phyloP scores from a whole-genome alignment of 2,329 filamentous ascomycete genomes.

The Alternaria burnsii region DNA sequence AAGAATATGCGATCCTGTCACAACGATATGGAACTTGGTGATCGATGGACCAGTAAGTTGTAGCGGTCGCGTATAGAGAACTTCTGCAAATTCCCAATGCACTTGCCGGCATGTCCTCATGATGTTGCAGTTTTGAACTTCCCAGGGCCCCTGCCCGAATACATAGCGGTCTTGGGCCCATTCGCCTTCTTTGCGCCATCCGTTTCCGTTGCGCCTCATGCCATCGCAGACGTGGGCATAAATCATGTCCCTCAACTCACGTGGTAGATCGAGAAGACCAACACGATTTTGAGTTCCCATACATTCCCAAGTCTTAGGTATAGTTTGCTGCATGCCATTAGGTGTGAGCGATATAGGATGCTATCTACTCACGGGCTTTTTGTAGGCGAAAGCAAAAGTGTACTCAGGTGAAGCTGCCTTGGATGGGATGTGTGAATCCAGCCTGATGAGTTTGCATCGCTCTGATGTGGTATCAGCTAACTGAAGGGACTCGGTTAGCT shows the following conservation, averaged over 20 bases:
- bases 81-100: background rate
- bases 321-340: background rate
- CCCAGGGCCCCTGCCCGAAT: background rate
- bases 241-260: background rate
- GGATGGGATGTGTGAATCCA: background rate
- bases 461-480: background rate
- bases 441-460: background rate
- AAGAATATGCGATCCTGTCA: background rate
- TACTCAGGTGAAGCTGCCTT: background rate
- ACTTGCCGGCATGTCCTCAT: background rate
- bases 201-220: background rate
- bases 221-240: background rate
- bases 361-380: background rate
- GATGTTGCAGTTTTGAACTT: background rate
- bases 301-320: background rate
- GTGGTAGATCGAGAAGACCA: background rate
- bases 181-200: background rate
- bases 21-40: background rate
- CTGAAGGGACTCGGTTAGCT: background rate
- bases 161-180: background rate
- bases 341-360: fast-evolving
- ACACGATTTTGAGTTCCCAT: background rate
- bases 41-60: background rate
- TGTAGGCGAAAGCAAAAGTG: background rate
- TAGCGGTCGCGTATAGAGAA: background rate